phyloP scores from a whole-genome alignment of 371 early-diverging fungal species.

The Parasitella parasitica region DNA sequence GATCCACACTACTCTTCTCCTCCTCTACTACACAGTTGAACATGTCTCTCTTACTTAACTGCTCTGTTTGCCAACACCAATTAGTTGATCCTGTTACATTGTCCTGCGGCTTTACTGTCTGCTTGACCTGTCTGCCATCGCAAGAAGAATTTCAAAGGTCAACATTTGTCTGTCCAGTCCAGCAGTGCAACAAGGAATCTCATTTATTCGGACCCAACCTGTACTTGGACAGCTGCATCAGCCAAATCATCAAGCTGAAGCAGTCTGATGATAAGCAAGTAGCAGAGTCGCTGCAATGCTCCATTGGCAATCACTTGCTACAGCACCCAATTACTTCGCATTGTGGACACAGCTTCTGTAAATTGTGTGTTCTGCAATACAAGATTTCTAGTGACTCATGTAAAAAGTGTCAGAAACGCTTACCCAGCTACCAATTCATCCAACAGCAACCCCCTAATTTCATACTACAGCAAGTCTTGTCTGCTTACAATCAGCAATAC shows the following conservation, averaged over 20 bases:
- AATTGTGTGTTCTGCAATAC: constrained; percentile 45
- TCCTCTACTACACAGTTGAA: neutral
- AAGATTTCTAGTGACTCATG: constrained; percentile 21
- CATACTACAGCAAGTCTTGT: neutral
- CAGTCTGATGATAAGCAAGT: neutral
- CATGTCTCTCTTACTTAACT: constrained; percentile 20
- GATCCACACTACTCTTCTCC: neutral
- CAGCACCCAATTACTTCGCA: constrained; percentile 61
- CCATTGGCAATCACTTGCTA: constrained; percentile 53
- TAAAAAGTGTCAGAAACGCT: constrained; percentile 19
- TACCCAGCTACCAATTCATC: constrained; percentile 29
- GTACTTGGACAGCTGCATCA: neutral
- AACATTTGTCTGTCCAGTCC: constrained; percentile 34
- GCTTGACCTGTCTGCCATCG: constrained; percentile 37
- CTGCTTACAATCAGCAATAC: neutral
- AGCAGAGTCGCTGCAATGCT: constrained; percentile 54
- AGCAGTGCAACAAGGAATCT: constrained; percentile 15
- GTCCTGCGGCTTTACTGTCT: constrained; percentile 50
- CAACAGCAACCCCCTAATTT: constrained; percentile 18
- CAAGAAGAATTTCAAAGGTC: constrained; percentile 5
- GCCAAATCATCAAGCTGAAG: neutral
- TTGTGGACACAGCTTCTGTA: constrained; percentile 77
- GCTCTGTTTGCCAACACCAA: constrained; percentile 31
- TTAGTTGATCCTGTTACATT: constrained; percentile 41
- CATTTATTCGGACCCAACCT: constrained; percentile 36